These are phyloP conservation scores for Leishmania turanica DNA, from an alignment of 208 protist species.

Conservation along the genomic window DNA sequence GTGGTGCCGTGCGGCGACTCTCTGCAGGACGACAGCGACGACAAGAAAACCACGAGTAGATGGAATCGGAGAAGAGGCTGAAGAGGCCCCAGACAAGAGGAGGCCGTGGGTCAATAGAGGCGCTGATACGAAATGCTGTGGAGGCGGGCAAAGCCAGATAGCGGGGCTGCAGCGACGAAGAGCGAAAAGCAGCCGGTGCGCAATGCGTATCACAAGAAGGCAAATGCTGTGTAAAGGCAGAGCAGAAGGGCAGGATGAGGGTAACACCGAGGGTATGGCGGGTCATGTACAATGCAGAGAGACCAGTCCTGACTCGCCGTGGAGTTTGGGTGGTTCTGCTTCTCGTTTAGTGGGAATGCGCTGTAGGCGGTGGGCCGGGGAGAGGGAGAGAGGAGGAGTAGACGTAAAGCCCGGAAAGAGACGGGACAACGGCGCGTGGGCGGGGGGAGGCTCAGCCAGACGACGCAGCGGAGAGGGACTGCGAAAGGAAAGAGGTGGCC, in stretches of 20 bases:
- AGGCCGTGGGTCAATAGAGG: background rate
- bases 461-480: background rate
- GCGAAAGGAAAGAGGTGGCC: background rate
- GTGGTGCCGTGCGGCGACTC: background rate
- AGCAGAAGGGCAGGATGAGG: background rate
- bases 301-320: background rate
- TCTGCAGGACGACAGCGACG: background rate
- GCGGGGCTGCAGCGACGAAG: background rate
- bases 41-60: background rate
- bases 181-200: background rate
- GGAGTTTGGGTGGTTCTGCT: background rate
- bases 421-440: background rate
- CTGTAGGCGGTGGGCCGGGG: background rate
- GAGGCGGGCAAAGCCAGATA: background rate
- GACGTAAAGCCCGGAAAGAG: background rate
- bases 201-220: background rate
- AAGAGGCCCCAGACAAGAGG: background rate
- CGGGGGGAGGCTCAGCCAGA: background rate
- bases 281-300: background rate
- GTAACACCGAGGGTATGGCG: background rate
- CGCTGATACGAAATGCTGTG: background rate
- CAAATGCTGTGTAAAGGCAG: background rate
- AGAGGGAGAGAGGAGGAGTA: background rate
- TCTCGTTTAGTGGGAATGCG: background rate
- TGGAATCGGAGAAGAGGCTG: background rate